Conservation (phyloP, 371 early-diverging fungal species). For the Zopfochytrium polystomum region DNA sequence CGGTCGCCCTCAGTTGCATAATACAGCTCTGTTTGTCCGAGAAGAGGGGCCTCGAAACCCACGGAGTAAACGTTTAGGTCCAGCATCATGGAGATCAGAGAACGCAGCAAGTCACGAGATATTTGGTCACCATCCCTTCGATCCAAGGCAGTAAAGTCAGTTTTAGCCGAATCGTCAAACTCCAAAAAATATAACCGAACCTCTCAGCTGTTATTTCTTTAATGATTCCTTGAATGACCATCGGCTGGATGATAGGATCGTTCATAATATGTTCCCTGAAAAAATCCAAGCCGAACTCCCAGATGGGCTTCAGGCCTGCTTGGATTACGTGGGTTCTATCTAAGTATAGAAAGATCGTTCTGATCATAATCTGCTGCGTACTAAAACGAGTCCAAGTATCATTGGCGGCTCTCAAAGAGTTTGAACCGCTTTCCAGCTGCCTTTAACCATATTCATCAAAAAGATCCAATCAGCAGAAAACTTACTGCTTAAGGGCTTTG, state of each 20-base stretch:
- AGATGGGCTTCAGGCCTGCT: constrained; percentile 63
- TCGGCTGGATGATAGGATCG: too few relatives aligned
- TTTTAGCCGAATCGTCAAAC: too few relatives aligned
- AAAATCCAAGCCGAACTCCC: constrained; percentile 77
- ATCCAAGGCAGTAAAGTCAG: too few relatives aligned
- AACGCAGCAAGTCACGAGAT: constrained; percentile 56
- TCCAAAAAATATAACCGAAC: too few relatives aligned
- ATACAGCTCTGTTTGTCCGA: constrained; percentile 61
- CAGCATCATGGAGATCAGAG: constrained; percentile 72
- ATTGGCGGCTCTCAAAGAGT: neutral
- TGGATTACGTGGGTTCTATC: constrained; percentile 87
- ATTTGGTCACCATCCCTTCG: constrained; percentile 55
- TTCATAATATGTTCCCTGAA: constrained; percentile 62
- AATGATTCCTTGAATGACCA: too few relatives aligned
- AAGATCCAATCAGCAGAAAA: neutral
- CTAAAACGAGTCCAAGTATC: neutral
- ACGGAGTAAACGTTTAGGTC: constrained; percentile 69
- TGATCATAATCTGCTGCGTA: constrained; percentile 57
- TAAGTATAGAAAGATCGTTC: constrained; percentile 83
- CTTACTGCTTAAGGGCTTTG: neutral
- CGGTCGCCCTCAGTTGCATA: constrained; percentile 65
- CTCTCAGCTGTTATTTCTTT: too few relatives aligned
- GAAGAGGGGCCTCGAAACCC: constrained; percentile 66
- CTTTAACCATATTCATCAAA: neutral
- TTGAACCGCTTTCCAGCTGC: neutral